Base-by-base conservation (phyloP, 1,139 yeast genomes). In the Blastobotrys arbuscula region DNA sequence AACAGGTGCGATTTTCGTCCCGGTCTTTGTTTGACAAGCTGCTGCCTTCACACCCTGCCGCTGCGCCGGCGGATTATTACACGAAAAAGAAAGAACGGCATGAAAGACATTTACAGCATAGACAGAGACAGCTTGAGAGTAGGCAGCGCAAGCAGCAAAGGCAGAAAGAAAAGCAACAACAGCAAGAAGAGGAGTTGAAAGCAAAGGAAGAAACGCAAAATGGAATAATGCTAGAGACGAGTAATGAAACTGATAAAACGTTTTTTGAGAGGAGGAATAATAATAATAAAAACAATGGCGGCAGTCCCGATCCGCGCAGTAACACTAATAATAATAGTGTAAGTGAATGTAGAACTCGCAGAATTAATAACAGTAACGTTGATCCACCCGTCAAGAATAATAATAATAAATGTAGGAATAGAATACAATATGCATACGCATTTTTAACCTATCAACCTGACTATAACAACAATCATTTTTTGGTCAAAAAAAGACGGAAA, bases 41-140 rank as follows among this genome's bases (percentile, higher is more conserved):
- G 39, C 41, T 18, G 21, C 46, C 30, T 33, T 37, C 30, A 12
- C 28, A 12, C 30, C 47, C 19, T 26, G 42, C 39, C 12, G 30
- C 42, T 8, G 33, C 42, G 15, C 42, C 30, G 8, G 31, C 31
- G 8, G 42, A 39, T n/a, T 39, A 23, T 12, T 23, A 23, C 10
- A 19, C 12, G 23, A 21, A 24, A 21, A 36, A 13, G 15, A 4
- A 16, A 19, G 23, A 16, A n/a, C 38, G 16, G 5, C 16, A 21
- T 12, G 39, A 36, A 20, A 8, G 26, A 19, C 7, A 31, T n/a
- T 18, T 7, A 6, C 10, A 24, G 24, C 10, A n/a, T 10, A 12
- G 10, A 4, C 7, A 19, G 13, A n/a, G 26, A 19, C 2, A 21
- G n/a, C 12, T 6, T 18, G 35, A 31, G 13, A 26, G 31, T 13